phyloP scores from a whole-genome alignment of 176 grass and related monocot genomes.

The Lolium rigidum region DNA sequence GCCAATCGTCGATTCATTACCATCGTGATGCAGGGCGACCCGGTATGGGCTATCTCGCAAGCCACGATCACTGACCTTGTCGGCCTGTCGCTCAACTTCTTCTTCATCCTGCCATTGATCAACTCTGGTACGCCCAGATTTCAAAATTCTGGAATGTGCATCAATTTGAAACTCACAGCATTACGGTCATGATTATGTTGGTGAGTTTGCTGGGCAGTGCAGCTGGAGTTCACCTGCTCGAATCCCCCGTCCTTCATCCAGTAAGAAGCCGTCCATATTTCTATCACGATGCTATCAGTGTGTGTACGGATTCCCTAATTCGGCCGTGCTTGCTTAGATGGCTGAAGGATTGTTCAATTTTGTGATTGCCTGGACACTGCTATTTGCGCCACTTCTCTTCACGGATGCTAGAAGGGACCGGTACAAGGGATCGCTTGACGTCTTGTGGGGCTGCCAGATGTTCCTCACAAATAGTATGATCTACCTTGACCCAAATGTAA shows the following conservation, averaged over 20 bases:
- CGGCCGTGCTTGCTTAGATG: constrained; percentile 39
- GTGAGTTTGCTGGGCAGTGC: constrained; percentile 56
- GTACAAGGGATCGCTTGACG: constrained; percentile 77
- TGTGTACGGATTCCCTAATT: constrained; percentile 6
- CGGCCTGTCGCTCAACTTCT: constrained; percentile 90
- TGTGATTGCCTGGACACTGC: constrained; percentile 81
- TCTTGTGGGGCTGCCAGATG: constrained; percentile 93
- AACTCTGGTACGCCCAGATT: constrained; percentile 63
- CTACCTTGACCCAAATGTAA: constrained; percentile 2
- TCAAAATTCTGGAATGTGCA: background rate
- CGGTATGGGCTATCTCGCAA: constrained; percentile 74
- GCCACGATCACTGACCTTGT: constrained; percentile 72
- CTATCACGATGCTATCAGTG: background rate
- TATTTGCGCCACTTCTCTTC: constrained; percentile 84
- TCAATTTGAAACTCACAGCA: background rate
- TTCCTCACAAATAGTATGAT: constrained; percentile 98
- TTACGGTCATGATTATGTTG: constrained; percentile 32
- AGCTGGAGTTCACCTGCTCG: constrained; percentile 76
- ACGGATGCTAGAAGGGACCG: constrained; percentile 73
- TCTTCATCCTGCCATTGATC: constrained; percentile 75
- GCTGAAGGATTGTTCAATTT: constrained; percentile 94
- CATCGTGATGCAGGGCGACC: constrained; percentile 69
- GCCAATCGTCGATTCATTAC: background rate
- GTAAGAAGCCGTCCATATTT: constrained; percentile 51
- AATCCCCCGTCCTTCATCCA: constrained; percentile 84